Evolutionary conservation across 2,329 filamentous ascomycete species (phyloP).

Genomic region (Nemania serpens): DNA sequence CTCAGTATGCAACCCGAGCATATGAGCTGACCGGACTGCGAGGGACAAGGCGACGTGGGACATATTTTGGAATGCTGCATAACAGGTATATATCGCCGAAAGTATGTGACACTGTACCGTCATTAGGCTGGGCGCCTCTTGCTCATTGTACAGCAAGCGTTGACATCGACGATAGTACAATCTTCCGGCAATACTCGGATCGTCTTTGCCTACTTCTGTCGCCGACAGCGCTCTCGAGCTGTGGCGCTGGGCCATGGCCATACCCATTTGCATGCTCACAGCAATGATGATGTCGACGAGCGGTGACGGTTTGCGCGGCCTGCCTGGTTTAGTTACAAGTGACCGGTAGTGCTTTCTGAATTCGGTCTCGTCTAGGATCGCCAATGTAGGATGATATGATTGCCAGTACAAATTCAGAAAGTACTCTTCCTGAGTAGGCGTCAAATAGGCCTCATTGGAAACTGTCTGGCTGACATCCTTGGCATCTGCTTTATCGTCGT

Average conservation of each 20-base stretch:
- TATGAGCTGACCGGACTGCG: conserved; percentile 51
- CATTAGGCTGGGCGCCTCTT: conserved; percentile 52
- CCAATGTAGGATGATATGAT: conserved; percentile 48
- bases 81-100: conserved; percentile 51
- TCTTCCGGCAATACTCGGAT: conserved; percentile 50
- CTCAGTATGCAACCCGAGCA: conserved; percentile 54
- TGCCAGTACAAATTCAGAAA: conserved; percentile 55
- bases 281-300: conserved; percentile 58
- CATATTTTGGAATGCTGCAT: conserved; percentile 55
- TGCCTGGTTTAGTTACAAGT: conserved; percentile 42
- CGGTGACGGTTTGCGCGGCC: conserved; percentile 49
- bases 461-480: conserved; percentile 24
- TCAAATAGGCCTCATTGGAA: conserved; percentile 40
- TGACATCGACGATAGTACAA: conserved; percentile 55
- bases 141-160: conserved; percentile 47
- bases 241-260: conserved; percentile 36
- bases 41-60: conserved; percentile 47
- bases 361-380: conserved; percentile 50
- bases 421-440: conserved; percentile 50
- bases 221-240: conserved; percentile 21
- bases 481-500: conserved; percentile 23
- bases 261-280: conserved; percentile 55
- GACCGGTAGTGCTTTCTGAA: conserved; percentile 51
- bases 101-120: conserved; percentile 56
- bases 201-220: conserved; percentile 34